Evolutionary conservation across 2,329 filamentous ascomycete species (phyloP).

Genomic region (Botrytis cinerea): DNA sequence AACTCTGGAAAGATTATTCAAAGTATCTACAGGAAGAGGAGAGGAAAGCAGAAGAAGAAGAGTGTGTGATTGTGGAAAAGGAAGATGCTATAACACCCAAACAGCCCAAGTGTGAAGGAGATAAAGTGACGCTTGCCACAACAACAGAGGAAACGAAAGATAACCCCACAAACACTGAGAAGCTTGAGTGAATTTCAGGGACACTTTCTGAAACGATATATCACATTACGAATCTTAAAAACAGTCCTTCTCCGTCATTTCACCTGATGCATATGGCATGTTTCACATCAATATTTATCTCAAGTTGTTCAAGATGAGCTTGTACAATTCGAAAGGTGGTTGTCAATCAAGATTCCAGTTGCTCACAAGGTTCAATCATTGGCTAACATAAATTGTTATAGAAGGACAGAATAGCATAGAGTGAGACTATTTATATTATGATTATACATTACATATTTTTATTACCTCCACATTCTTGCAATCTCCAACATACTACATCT

Average conservation of each 20-base stretch:
- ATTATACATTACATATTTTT: not conserved
- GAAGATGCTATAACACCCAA: slow-evolving; percentile 30
- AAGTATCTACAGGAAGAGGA: slow-evolving; percentile 39
- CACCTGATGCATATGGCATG: not conserved
- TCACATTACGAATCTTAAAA: not conserved
- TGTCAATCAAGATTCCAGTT: not conserved
- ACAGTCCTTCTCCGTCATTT: not conserved
- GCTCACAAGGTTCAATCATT: not conserved
- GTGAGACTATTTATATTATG: not conserved
- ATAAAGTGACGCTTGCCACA: not conserved
- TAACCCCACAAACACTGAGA: not conserved
- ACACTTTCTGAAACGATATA: not conserved
- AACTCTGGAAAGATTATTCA: slow-evolving; percentile 76
- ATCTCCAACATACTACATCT: not conserved
- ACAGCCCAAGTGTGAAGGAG: not conserved
- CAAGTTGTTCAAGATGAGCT: not conserved
- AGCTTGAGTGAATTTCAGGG: not conserved
- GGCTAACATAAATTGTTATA: not conserved
- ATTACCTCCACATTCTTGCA: not conserved
- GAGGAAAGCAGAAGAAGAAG: slow-evolving; percentile 36
- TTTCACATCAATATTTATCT: not conserved
- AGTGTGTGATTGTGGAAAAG: slow-evolving; percentile 39
- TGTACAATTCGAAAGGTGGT: not conserved
- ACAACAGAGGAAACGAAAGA: not conserved
- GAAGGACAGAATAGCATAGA: not conserved